A percentile compares a stretch with the other conserved stretches of the same genome.
Evolutionary conservation across 1,284 basidiomycete genomes (phyloP).

Genomic region (Moniliophthora roreri): DNA sequence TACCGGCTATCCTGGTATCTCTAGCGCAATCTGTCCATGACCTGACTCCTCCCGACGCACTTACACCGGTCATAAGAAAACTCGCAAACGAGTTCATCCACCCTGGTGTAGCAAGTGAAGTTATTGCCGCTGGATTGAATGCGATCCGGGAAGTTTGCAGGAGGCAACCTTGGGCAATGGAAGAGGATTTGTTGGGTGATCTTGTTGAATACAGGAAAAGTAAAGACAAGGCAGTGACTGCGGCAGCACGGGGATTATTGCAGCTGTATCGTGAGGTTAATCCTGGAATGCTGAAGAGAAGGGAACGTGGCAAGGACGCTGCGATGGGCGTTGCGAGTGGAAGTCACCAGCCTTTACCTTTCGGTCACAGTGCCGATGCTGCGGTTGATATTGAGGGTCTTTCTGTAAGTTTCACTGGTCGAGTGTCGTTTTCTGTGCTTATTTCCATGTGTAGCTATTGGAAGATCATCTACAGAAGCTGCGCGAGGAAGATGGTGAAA

Average conservation of each 20-base stretch:
- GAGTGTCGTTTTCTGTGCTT: background rate
- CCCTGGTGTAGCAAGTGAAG: constrained; percentile 94
- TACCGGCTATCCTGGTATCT: constrained; percentile 92
- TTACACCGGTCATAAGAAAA: constrained; percentile 90
- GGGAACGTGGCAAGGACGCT: constrained; percentile 89
- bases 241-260: constrained; percentile 85
- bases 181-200: constrained; percentile 90
- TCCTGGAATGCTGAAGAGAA: constrained; percentile 86
- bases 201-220: constrained; percentile 94
- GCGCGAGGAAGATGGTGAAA: constrained; percentile 64
- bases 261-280: constrained; percentile 97
- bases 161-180: constrained; percentile 96
- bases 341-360: constrained; percentile 65
- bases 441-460: constrained; percentile 56
- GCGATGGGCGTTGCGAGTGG: constrained; percentile 68
- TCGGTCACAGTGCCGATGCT: constrained; percentile 75
- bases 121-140: constrained; percentile 95
- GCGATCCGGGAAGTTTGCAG: constrained; percentile 91
- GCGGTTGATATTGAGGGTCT: constrained; percentile 91
- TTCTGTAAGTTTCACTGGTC: constrained; percentile 49
- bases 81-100: constrained; percentile 96
- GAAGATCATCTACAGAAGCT: constrained; percentile 82
- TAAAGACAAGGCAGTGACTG: constrained; percentile 90
- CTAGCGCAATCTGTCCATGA: constrained; percentile 97
- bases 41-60: constrained; percentile 90